Evolutionary conservation across 2,329 filamentous ascomycete genomes (phyloP), one percentile per base, ranked within the genome.

Genomic region (Dothiorella sarmentorum): DNA sequence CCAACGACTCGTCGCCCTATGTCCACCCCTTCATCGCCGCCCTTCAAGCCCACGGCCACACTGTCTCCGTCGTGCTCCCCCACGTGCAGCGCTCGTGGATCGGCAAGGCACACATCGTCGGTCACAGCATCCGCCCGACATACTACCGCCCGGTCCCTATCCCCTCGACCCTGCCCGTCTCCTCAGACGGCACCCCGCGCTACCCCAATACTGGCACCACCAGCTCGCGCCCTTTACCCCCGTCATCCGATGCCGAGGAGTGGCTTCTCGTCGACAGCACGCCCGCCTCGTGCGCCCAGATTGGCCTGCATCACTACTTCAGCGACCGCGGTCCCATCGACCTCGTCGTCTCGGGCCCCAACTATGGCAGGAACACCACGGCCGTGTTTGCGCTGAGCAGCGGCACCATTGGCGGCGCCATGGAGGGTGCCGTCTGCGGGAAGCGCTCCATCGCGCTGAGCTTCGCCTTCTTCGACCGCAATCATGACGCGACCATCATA

Each of bases 11-110:
- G 33, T 79, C 76, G 1, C 78, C 78, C 4, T 81, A 81, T 62
- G 71, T 81, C 55, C 74, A 79, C 57, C 75, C 77, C 33, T 70
- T 74, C 66, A 75, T 80, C 17, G 70, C 73, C 18, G 71, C 73
- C 11, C 72, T 81, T 24, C 76, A 79, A 66, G 75, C 80, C 59
- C 85, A 87, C 29, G 91, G 91, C 7, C 93, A 97, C 75, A 81
- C 78, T n/a, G 90, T 97, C 61, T 96, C 91, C 7, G 92, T 99
- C 51, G 88, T 94, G 63, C 84, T 99, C 13, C 94, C 94, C 1
- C 85, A 97, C 72, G 87, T 87, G 6, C 94, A 99, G 76, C 86
- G 93, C 62, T 96, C 91, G 59, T 99, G 94, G 94, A 97, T 99
- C 68, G 92, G 92, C 67, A 99, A 99, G 79, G 94, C 94, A 2